These are phyloP conservation scores for Candida coquimbonensis DNA, from an alignment of 805 yeast species.

Conservation along the genomic window DNA sequence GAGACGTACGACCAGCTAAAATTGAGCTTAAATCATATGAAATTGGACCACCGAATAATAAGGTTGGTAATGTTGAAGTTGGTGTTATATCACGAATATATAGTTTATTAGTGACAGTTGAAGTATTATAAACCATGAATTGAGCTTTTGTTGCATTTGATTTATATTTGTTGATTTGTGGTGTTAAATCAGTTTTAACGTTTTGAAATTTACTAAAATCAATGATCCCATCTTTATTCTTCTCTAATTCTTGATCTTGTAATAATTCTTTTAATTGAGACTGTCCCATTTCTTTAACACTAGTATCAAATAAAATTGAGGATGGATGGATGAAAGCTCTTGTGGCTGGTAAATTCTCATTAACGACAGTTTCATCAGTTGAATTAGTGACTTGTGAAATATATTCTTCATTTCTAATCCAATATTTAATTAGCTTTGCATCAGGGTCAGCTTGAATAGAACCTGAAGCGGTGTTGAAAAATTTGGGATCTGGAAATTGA, in stretches of 20 bases:
- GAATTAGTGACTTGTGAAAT: slow-evolving; percentile 12
- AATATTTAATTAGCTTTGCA: slow-evolving; percentile 60
- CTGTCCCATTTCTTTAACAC: slow-evolving; percentile 24
- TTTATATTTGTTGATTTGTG: slow-evolving; percentile 27
- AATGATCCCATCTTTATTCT: slow-evolving; percentile 34
- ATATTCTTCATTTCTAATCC: slow-evolving; percentile 61
- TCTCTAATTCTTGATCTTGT: slow-evolving; percentile 16
- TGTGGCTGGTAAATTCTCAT: slow-evolving; percentile 42
- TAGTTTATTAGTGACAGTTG: slow-evolving; percentile 58
- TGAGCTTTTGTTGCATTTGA: slow-evolving; percentile 37
- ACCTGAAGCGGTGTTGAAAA: slow-evolving; percentile 61
- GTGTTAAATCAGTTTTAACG: slow-evolving; percentile 32
- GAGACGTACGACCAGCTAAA: slow-evolving; percentile 46
- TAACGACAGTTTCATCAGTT: slow-evolving; percentile 10
- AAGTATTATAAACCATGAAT: slow-evolving; percentile 56
- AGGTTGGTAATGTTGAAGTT: slow-evolving; percentile 57
- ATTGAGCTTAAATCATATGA: slow-evolving; percentile 44
- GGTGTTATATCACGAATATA: slow-evolving; percentile 79
- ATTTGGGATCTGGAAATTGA: slow-evolving; percentile 77
- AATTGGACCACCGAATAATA: slow-evolving; percentile 78
- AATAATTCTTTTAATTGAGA: slow-evolving; percentile 19
- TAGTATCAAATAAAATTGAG: slow-evolving; percentile 58
- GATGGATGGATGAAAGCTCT: slow-evolving; percentile 86
- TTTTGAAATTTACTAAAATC: slow-evolving; percentile 26
- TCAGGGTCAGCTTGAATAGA: slow-evolving; percentile 84